Conservation (phyloP, 768 basidiomycete species). For the Termitomyces sp. region DNA sequence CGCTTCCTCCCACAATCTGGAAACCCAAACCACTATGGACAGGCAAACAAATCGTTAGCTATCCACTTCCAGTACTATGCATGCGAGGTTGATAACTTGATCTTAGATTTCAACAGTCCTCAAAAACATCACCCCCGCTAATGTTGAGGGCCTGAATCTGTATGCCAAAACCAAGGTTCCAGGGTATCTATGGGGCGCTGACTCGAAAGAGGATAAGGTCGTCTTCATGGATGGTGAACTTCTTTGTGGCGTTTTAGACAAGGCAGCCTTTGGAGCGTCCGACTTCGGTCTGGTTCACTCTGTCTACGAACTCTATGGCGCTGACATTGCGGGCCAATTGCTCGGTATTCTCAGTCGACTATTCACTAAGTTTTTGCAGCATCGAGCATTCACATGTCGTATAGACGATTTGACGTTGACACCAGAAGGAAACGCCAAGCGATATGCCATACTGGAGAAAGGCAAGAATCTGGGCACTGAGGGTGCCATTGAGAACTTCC, state of each 20-base stretch:
- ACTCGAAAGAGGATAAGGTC: slow-evolving; percentile 80
- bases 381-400: slow-evolving; percentile 95
- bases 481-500: slow-evolving; percentile 88
- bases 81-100: neutral
- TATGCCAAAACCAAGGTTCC: slow-evolving; percentile 86
- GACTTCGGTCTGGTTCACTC: slow-evolving; percentile 97
- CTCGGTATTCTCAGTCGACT: slow-evolving; percentile 90
- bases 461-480: slow-evolving; percentile 74
- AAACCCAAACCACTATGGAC: slow-evolving; percentile 92
- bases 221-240: slow-evolving; percentile 91
- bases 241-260: slow-evolving; percentile 91
- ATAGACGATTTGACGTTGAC: slow-evolving; percentile 98
- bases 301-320: slow-evolving; percentile 91
- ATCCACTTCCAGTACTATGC: neutral
- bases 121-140: slow-evolving; percentile 81
- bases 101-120: slow-evolving; percentile 88
- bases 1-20: slow-evolving; percentile 89
- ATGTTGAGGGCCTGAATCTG: slow-evolving; percentile 78
- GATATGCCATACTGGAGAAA: slow-evolving; percentile 60
- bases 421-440: slow-evolving; percentile 64
- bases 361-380: slow-evolving; percentile 96
- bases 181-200: slow-evolving; percentile 76
- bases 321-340: slow-evolving; percentile 82
- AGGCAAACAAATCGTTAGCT: slow-evolving; percentile 89
- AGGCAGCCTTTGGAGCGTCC: slow-evolving; percentile 93